Evolutionary conservation across 2,329 filamentous ascomycete genomes (phyloP), one percentile per base, ranked within the genome.

Genomic region (Stromatinia cepivora): DNA sequence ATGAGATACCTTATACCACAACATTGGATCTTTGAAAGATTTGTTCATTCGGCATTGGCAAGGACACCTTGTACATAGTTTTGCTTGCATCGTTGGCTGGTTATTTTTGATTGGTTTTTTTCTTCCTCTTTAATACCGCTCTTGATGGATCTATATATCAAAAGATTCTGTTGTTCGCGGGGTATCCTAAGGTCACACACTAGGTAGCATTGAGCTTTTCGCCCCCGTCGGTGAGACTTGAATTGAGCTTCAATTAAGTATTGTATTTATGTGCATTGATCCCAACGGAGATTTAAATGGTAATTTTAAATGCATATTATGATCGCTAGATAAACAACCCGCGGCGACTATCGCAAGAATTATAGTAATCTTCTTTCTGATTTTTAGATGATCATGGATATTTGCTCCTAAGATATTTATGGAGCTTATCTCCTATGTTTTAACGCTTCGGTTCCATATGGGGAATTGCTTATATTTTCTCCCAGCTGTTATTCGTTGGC

Each of bases 11-110:
- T 66, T 69, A 69, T 69, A 69, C 67, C 67, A 69, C 59, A 69
- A 64, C 50, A 66, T 66, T 66, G 48, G 48, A 64, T 75, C 45
- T 71, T 73, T 71, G 69, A 72, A 48, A 68, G 58, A 63, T 53
- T 68, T 68, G 25, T 56, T 69, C 66, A 69, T 56, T 69, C 66
- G 28, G 46, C 36, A 64, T 28, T 52, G 66, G 58, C 58, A 64
- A 45, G 58, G 46, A 54, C 48, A 39, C 25, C 63, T 64, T 69
- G 66, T 69, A 69, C 58, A 69, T 64, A 64, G 50, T 63, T 46
- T 50, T 56, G 31, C 56, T 67, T 67, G 58, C 66, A 48, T 64
- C 50, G 39, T 54, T 53, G 58, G 58, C 61, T 63, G 48, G 61
- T 66, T 63, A 64, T 56, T 52, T 53, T 61, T 46, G 25, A 34